Conservation (phyloP, 805 yeast genomes). For the Tetrapisispora nanseiensis region DNA sequence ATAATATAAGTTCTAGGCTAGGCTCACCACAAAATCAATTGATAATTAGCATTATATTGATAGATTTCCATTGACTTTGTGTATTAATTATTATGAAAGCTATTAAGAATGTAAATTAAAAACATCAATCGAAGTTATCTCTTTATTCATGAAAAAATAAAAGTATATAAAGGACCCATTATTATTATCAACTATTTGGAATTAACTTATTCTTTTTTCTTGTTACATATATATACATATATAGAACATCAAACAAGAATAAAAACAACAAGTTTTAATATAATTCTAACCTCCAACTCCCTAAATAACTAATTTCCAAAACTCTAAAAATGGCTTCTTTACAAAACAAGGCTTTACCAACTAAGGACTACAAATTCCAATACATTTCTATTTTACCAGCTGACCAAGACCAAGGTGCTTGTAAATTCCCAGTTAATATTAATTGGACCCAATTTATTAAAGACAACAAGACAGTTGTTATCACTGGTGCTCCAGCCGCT, state of each 20-base stretch:
- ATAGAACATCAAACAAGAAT: neutral
- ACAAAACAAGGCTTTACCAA: conserved; percentile 19
- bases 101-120: no score
- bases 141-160: neutral
- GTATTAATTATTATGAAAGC: no score
- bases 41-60: no score
- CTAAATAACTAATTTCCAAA: neutral
- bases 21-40: no score
- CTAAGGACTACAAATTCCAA: conserved; percentile 22
- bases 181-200: neutral
- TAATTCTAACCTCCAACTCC: neutral
- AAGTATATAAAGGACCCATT: neutral
- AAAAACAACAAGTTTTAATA: neutral
- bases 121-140: no score
- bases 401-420: conserved; percentile 23
- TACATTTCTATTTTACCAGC: conserved; percentile 22
- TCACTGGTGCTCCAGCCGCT: conserved; percentile 79
- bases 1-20: no score
- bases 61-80: no score
- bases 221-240: neutral
- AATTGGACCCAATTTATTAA: conserved; percentile 21
- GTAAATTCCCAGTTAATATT: conserved; percentile 22
- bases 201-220: no score
- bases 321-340: conserved; percentile 11
- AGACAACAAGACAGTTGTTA: conserved; percentile 45